Evolutionary conservation across 2,329 filamentous ascomycete species (phyloP).

Genomic region (Pestalotiopsis sp.): DNA sequence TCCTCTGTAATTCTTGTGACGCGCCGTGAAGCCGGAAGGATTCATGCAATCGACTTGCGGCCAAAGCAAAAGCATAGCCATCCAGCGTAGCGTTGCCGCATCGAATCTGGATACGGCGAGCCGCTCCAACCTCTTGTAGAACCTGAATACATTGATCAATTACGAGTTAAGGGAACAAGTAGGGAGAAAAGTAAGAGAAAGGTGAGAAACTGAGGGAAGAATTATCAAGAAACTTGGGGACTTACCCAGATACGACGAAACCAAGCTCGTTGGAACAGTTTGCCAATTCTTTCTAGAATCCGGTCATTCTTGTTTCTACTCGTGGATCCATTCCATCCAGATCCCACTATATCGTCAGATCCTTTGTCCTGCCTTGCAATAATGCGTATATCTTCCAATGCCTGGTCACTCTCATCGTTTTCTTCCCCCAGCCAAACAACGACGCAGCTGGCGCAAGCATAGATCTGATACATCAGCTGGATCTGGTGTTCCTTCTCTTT

Average conservation of each 20-base stretch:
- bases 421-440: not conserved
- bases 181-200: no score
- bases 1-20: not conserved
- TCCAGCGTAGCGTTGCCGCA: not conserved
- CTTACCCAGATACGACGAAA: not conserved
- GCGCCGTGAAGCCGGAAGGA: not conserved
- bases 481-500: not conserved
- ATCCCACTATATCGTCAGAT: no score
- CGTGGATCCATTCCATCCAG: no score
- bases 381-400: not conserved
- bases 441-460: not conserved
- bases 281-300: not conserved
- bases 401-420: not conserved
- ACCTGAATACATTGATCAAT: not conserved
- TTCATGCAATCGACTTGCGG: not conserved
- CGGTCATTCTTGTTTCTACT: no score
- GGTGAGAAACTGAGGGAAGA: no score
- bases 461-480: not conserved
- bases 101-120: not conserved
- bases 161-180: no score
- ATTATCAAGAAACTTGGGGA: not conserved
- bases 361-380: not conserved
- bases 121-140: not conserved
- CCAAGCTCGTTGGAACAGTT: not conserved
- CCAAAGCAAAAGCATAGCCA: not conserved